A percentile compares a stretch with the other conserved stretches of the same genome.
These are phyloP conservation scores for Stylosanthes scabra DNA, from an alignment of 331 rosid genomes.

Conservation along the genomic window DNA sequence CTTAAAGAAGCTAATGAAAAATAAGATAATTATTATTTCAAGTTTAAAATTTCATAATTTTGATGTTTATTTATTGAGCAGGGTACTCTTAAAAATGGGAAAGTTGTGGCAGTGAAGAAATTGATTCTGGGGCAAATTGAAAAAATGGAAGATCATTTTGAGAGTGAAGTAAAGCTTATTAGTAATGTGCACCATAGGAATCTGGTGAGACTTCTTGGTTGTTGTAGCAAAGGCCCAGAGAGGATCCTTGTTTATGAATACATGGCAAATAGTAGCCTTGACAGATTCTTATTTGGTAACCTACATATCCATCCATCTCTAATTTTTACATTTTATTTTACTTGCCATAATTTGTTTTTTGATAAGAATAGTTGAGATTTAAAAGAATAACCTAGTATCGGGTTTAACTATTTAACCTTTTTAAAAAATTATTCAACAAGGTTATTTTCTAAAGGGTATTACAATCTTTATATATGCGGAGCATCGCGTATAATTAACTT, in stretches of 20 bases:
- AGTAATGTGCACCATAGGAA: constrained; percentile 69
- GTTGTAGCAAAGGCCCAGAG: constrained; percentile 57
- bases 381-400: too few relatives aligned
- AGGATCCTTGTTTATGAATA: constrained; percentile 59
- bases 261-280: constrained; percentile 62
- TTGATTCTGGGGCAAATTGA: constrained; percentile 43
- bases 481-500: too few relatives aligned
- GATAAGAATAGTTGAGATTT: too few relatives aligned
- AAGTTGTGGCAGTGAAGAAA: constrained; percentile 65
- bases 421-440: too few relatives aligned
- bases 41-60: background rate
- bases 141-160: constrained; percentile 46
- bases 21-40: too few relatives aligned
- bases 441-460: too few relatives aligned
- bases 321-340: background rate
- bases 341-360: too few relatives aligned
- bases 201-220: constrained; percentile 69
- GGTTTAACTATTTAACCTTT: too few relatives aligned
- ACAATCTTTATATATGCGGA: too few relatives aligned
- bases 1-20: too few relatives aligned
- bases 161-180: constrained; percentile 63
- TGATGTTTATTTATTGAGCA: constrained; percentile 11
- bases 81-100: constrained; percentile 65
- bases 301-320: background rate
- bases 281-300: constrained; percentile 64